Percentiles rank a stretch among this genome's conserved stretches.
Conservation (phyloP, 2,329 filamentous ascomycete species). For the Sclerotinia minor region DNA sequence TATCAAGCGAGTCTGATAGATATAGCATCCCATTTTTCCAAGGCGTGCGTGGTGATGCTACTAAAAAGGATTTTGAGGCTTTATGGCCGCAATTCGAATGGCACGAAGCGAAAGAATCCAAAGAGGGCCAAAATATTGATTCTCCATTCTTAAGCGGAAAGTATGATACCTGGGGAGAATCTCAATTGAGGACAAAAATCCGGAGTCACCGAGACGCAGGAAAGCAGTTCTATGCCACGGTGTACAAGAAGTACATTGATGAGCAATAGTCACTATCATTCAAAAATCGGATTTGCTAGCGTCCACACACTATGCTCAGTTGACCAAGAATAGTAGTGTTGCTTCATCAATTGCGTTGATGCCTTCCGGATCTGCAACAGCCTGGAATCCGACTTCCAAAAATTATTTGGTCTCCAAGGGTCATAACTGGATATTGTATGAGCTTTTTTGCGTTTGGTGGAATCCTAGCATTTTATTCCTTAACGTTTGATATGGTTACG, state of each 20-base stretch:
- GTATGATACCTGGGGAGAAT: slow-evolving; percentile 24
- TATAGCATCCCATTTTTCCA: slow-evolving; percentile 23
- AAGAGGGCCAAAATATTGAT: slow-evolving; percentile 5
- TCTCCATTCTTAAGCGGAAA: slow-evolving; percentile 16
- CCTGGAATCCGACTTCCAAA: too few relatives aligned
- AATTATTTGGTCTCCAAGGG: too few relatives aligned
- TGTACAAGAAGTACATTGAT: slow-evolving; percentile 19
- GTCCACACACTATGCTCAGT: not conserved
- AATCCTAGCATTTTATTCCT: too few relatives aligned
- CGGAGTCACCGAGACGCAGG: slow-evolving; percentile 14
- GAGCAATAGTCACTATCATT: not conserved
- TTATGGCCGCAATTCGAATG: slow-evolving; percentile 15
- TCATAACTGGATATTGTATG: too few relatives aligned
- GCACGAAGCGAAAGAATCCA: not conserved
- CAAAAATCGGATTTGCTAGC: not conserved
- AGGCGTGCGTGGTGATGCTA: slow-evolving; percentile 22
- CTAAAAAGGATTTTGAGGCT: slow-evolving; percentile 21
- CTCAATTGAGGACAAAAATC: slow-evolving; percentile 24
- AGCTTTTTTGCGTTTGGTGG: too few relatives aligned
- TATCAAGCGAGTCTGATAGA: slow-evolving; percentile 20
- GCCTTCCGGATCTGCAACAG: too few relatives aligned
- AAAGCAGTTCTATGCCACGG: slow-evolving; percentile 9
- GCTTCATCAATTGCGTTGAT: too few relatives aligned
- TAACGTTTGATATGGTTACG: too few relatives aligned
- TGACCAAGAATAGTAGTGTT: too few relatives aligned